These are phyloP conservation scores for Hypomyces rosellus DNA, from an alignment of 2,329 filamentous ascomycete genomes.

Conservation along the genomic window DNA sequence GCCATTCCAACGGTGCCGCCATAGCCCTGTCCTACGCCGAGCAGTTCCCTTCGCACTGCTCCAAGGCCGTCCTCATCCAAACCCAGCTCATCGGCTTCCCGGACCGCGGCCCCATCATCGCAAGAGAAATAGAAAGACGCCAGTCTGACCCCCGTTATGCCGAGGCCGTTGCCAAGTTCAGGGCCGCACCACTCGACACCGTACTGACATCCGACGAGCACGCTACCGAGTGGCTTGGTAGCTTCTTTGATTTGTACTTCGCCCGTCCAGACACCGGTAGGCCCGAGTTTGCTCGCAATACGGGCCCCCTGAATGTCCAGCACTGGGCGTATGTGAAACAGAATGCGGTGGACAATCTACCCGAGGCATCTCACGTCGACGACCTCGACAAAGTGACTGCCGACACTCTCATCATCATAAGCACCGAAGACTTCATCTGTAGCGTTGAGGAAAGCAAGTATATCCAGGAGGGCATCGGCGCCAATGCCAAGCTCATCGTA, in stretches of 20 bases:
- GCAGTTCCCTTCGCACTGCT: not conserved
- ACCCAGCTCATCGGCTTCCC: not conserved
- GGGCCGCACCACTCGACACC: not conserved
- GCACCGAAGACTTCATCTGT: not conserved
- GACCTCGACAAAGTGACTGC: not conserved
- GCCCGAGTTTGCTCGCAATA: not conserved
- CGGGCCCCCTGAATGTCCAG: not conserved
- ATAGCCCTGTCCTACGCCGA: constrained; percentile 4
- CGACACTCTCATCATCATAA: not conserved
- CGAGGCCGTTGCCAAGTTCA: not conserved
- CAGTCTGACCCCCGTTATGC: not conserved
- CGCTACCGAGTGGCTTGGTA: not conserved
- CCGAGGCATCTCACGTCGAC: not conserved
- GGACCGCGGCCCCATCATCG: not conserved
- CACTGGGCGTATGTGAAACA: not conserved
- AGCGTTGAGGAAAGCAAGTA: not conserved
- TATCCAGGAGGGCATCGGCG: not conserved
- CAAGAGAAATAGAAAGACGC: not conserved
- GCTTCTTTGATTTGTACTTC: not conserved
- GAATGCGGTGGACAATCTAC: not conserved
- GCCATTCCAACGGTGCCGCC: constrained; percentile 5
- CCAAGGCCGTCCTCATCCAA: not conserved
- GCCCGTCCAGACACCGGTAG: not conserved
- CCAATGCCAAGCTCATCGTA: not conserved
- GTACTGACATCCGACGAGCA: not conserved